Conservation (phyloP, 2,329 filamentous ascomycete genomes). For the Cyphellophora attinorum region DNA sequence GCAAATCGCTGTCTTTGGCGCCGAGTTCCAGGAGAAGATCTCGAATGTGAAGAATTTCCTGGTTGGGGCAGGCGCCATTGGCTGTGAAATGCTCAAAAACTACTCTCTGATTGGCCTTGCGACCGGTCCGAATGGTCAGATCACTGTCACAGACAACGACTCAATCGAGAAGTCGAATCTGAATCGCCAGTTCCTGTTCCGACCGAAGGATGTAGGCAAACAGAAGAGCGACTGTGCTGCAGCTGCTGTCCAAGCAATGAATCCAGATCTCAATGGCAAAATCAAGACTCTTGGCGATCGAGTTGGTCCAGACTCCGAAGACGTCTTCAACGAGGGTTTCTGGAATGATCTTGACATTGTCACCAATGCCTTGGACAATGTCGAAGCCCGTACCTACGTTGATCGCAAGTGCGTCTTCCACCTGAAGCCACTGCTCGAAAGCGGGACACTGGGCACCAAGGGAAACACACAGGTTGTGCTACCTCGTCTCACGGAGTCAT, state of each 20-base stretch:
- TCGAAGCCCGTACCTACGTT: conserved; percentile 92
- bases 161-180: conserved; percentile 98
- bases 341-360: conserved; percentile 83
- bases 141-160: conserved; percentile 94
- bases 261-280: conserved; percentile 79
- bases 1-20: conserved; percentile 92
- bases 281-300: conserved; percentile 81
- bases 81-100: conserved; percentile 98
- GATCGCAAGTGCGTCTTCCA: conserved; percentile 96
- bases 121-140: conserved; percentile 77
- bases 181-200: conserved; percentile 94
- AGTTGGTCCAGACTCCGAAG: conserved; percentile 83
- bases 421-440: conserved; percentile 91
- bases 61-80: conserved; percentile 92
- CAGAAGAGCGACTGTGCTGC: conserved; percentile 96
- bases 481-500: conserved; percentile 86
- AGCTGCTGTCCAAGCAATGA: conserved; percentile 85
- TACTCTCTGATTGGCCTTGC: conserved; percentile 98
- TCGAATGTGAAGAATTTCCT: conserved; percentile 85
- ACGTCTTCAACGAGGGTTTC: conserved; percentile 88
- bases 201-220: conserved; percentile 82
- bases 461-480: conserved; percentile 96
- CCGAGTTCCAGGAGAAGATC: conserved; percentile 88
- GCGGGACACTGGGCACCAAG: conserved; percentile 96
- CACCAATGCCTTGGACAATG: conserved; percentile 94